phyloP scores from a whole-genome alignment of 805 yeast genomes.

The Scheffersomyces coipomensis region DNA sequence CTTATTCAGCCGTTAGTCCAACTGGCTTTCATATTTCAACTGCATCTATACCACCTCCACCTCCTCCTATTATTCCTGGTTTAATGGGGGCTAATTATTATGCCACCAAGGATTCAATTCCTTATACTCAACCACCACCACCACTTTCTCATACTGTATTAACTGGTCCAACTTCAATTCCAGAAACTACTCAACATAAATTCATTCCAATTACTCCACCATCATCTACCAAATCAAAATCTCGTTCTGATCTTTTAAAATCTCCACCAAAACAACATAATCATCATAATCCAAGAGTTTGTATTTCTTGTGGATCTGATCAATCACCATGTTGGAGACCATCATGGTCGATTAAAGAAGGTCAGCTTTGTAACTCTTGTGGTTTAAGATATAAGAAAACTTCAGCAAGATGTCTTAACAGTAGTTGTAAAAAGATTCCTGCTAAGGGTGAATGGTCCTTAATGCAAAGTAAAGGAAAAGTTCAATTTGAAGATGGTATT shows the following conservation, averaged over 20 bases:
- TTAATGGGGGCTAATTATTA: constrained; percentile 2
- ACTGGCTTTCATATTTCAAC: background rate
- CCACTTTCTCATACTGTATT: background rate
- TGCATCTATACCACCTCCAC: constrained; percentile 4
- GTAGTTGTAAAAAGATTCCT: constrained; percentile 80
- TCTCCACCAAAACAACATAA: constrained; percentile 28
- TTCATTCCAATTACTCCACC: constrained; percentile 45
- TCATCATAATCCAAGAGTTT: constrained; percentile 47
- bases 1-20: constrained; percentile 3
- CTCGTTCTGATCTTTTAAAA: constrained; percentile 27
- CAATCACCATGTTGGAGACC: constrained; percentile 99
- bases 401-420: constrained; percentile 81
- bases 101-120: background rate
- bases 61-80: constrained; percentile 5
- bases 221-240: constrained; percentile 27
- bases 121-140: background rate
- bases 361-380: constrained; percentile 96
- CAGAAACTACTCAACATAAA: constrained; percentile 10
- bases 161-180: background rate
- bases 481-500: constrained; percentile 35
- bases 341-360: constrained; percentile 85
- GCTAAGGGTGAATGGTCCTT: constrained; percentile 94
- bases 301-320: constrained; percentile 87
- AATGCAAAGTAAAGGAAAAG: constrained; percentile 71
- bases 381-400: constrained; percentile 94